Conservation (phyloP, 169 alveolate species). For the Plasmodium fragile region DNA sequence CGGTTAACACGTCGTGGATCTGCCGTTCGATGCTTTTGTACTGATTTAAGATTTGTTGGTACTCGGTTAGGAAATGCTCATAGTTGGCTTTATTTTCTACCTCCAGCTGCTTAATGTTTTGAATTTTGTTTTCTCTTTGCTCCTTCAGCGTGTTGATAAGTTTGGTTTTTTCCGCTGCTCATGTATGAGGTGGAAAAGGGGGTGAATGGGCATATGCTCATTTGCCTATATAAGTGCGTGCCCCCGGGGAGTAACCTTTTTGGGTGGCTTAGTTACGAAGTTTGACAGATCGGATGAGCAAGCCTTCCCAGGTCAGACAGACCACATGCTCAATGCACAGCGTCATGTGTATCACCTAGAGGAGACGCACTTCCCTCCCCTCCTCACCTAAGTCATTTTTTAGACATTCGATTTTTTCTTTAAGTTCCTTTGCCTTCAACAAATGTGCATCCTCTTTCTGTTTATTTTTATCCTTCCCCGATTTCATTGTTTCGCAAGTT, state of each 20-base stretch:
- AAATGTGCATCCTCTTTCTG: conserved; percentile 61
- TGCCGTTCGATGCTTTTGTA: conserved; percentile 48
- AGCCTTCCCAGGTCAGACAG: neutral
- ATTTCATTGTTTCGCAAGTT: conserved; percentile 35
- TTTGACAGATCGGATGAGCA: neutral
- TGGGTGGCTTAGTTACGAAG: neutral
- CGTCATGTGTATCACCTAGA: neutral
- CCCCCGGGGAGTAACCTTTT: neutral
- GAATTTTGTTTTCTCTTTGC: conserved; percentile 48
- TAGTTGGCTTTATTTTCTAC: conserved; percentile 50
- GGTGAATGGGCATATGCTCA: neutral
- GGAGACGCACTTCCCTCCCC: neutral
- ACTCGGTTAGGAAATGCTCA: conserved; percentile 33
- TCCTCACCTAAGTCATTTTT: conserved; percentile 58
- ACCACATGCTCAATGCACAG: neutral
- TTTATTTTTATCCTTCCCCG: conserved; percentile 46
- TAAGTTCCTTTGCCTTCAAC: conserved; percentile 58
- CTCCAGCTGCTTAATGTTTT: conserved; percentile 59
- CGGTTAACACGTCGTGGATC: conserved; percentile 49
- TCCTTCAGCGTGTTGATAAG: conserved; percentile 43
- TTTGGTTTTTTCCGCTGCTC: conserved; percentile 29
- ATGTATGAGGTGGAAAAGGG: neutral
- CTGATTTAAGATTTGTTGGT: conserved; percentile 50
- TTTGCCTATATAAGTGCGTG: neutral
- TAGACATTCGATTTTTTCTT: conserved; percentile 59